Conservation (phyloP, 371 early-diverging fungal genomes). For the Dinochytrium kinnereticum region DNA sequence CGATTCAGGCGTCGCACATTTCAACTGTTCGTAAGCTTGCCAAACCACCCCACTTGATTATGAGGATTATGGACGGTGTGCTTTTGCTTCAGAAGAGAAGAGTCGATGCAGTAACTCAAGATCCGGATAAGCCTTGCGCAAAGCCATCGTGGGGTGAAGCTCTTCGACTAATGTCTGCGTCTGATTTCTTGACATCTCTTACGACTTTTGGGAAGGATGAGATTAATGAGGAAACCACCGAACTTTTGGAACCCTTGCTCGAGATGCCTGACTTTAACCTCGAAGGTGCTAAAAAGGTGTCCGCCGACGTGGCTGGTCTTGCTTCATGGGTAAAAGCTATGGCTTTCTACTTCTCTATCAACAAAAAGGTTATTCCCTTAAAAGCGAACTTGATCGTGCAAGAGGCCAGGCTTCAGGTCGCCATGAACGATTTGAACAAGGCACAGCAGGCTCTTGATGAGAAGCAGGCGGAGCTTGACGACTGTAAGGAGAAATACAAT, state of each 20-base stretch:
- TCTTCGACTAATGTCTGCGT: constrained; percentile 60
- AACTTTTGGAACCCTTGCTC: constrained; percentile 59
- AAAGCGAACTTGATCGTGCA: constrained; percentile 66
- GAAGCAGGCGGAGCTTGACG: constrained; percentile 66
- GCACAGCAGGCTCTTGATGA: constrained; percentile 63
- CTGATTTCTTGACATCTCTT: constrained; percentile 61
- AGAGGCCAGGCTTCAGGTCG: constrained; percentile 59
- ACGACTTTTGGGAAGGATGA: constrained; percentile 66
- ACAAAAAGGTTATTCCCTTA: constrained; percentile 68
- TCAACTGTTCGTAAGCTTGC: constrained; percentile 67
- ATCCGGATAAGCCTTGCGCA: constrained; percentile 62
- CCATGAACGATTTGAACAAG: constrained; percentile 60
- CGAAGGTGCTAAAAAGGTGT: constrained; percentile 71
- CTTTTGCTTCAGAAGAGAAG: constrained; percentile 57
- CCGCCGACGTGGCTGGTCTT: constrained; percentile 69
- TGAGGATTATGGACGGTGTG: constrained; percentile 72
- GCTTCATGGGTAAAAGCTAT: constrained; percentile 66
- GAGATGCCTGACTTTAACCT: constrained; percentile 70
- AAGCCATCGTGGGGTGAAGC: constrained; percentile 67
- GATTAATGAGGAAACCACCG: constrained; percentile 68
- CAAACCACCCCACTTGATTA: constrained; percentile 68
- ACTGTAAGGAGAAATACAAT: constrained; percentile 63
- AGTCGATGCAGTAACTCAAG: constrained; percentile 57
- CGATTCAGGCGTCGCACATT: constrained; percentile 68
- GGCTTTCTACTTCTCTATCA: constrained; percentile 63